phyloP scores from a whole-genome alignment of 441 rosid species.

The Raphanus hybrid region DNA sequence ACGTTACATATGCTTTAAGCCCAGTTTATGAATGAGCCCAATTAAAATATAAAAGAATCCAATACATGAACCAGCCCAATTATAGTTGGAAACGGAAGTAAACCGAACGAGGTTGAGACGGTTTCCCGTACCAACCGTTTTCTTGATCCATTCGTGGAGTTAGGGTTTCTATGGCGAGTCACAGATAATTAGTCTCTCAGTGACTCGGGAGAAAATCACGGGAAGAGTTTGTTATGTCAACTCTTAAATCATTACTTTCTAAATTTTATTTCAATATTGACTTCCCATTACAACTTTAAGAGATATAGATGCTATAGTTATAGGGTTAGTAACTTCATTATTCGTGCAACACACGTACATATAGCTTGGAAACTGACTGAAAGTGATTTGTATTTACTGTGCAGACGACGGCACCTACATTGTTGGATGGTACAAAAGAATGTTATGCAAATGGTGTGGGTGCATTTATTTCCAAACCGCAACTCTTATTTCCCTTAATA shows the following conservation, averaged over 20 bases:
- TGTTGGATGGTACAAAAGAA: conserved; percentile 79
- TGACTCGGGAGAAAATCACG: neutral
- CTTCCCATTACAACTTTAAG: neutral
- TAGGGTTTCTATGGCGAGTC: neutral
- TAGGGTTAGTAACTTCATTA: neutral
- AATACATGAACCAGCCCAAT: conserved; percentile 3
- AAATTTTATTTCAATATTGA: neutral
- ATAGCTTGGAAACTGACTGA: neutral
- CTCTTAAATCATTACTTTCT: neutral
- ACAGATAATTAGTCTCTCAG: conserved; percentile 2
- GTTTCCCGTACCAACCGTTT: neutral
- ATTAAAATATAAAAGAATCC: neutral
- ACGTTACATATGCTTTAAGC: neutral
- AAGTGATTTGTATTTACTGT: neutral
- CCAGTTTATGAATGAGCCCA: conserved; percentile 10
- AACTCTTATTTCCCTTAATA: too few relatives aligned
- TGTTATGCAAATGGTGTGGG: conserved; percentile 88
- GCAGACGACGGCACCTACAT: conserved; percentile 88
- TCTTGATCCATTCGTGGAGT: neutral
- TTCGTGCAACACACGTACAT: neutral
- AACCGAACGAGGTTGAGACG: neutral
- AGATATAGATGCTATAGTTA: neutral
- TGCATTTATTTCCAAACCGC: conserved; percentile 67
- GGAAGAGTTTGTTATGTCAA: neutral
- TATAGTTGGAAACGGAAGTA: neutral